phyloP scores from a whole-genome alignment of 2,329 filamentous ascomycete genomes.

The Penicillium sp. region DNA sequence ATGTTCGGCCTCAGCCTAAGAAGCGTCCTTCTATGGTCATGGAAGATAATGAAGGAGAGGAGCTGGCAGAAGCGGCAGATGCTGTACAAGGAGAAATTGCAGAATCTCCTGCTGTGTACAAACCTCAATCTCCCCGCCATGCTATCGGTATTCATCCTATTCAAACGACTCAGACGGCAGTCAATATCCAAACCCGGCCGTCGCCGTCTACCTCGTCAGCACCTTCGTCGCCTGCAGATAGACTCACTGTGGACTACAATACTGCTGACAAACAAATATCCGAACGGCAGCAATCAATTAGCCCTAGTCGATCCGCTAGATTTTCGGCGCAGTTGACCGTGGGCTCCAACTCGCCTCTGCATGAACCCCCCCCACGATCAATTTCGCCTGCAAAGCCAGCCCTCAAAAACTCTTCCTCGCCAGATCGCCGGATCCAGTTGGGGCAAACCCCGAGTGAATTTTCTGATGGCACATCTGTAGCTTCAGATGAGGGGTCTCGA shows the following conservation, averaged over 20 bases:
- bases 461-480: slow-evolving; percentile 53
- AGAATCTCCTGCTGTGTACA: not conserved
- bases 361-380: slow-evolving; percentile 57
- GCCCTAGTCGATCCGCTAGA: slow-evolving; percentile 54
- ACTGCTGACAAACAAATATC: not conserved
- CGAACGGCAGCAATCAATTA: slow-evolving; percentile 23
- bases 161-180: slow-evolving; percentile 1
- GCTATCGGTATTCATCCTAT: not conserved
- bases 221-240: slow-evolving; percentile 11
- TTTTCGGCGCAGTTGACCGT: slow-evolving; percentile 54
- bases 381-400: slow-evolving; percentile 61
- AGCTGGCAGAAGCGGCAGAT: slow-evolving; percentile 14
- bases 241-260: slow-evolving; percentile 4
- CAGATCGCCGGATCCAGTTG: slow-evolving; percentile 25
- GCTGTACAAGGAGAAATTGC: not conserved
- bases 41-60: slow-evolving; percentile 40
- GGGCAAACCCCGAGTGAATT: slow-evolving; percentile 48
- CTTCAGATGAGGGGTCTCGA: slow-evolving; percentile 41
- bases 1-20: slow-evolving; percentile 19
- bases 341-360: slow-evolving; percentile 45
- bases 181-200: not conserved
- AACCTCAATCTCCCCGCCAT: not conserved
- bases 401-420: slow-evolving; percentile 52
- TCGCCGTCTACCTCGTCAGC: slow-evolving; percentile 13
- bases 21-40: slow-evolving; percentile 39